Base-by-base conservation (phyloP, 106 monocot species). In the Iris macrosiphon region DNA sequence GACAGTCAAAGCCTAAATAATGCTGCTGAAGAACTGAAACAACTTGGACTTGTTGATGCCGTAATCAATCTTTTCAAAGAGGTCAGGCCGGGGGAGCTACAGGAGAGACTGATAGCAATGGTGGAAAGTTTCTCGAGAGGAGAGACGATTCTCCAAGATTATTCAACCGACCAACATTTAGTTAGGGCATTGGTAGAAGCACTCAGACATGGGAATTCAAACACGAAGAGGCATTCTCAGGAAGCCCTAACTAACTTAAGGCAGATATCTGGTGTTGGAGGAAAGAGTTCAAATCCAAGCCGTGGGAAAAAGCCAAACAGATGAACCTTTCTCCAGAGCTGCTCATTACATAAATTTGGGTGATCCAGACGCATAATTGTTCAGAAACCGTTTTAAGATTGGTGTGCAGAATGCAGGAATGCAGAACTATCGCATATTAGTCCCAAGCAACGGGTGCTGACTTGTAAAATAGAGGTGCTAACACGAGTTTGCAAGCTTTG, bases 181-280 rank as follows among this genome's bases (percentile, higher is more conserved):
- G 63, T 73, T 1, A 79, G 44, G 48, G 59, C 79, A 60, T 61
- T 79, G 68, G 52, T 69, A 3, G 79, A 69, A 54, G 79, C 79
- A 33, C 44, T 79, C 17, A 73, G 54, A 45, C 51, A 73, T 43
- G 79, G 79, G 13, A 68, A 51, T 55, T 19, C 44, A 6, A 70
- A 70, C 35, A 66, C 80, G 6, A 80, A 39, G 55, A 65, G 61
- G 60, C 29, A 50, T 69, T 65, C 66, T 15, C 80, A 70, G 51
- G 70, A 70, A 42, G 69, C 62, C 12, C 62, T 80, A 12, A 69
- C 70, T 7, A 74, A 70, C 28, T 42, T 80, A 40, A 74, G 70
- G 31, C 53, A 74, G 59, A 30, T 80, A 55, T 80, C 74, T 17
- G 80, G 74, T 22, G 70, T 80, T 41, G n/a, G n/a, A n/a, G 62